phyloP scores from a whole-genome alignment of 208 protist species.

The Crithidia expoeki region DNA sequence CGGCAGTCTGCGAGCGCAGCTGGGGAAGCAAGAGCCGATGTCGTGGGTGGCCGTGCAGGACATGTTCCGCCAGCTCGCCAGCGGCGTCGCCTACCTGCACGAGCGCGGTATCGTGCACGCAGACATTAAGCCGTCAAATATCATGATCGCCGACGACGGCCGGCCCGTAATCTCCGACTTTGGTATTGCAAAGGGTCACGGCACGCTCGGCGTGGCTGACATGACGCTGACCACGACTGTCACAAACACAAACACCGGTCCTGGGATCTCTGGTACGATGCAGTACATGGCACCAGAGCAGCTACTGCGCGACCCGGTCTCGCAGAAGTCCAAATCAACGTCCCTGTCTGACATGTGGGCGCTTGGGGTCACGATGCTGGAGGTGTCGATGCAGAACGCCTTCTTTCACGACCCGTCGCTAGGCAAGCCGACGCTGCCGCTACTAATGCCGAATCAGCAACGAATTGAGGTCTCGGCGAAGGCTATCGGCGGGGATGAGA shows the following conservation, averaged over 20 bases:
- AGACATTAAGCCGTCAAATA: conserved; percentile 80
- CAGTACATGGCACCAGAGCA: conserved; percentile 77
- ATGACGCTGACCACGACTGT: conserved; percentile 45
- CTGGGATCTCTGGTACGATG: conserved; percentile 37
- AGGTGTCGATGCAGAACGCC: conserved; percentile 62
- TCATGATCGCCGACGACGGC: conserved; percentile 70
- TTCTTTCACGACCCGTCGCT: conserved; percentile 42
- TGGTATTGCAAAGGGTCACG: conserved; percentile 68
- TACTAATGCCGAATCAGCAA: conserved; percentile 32
- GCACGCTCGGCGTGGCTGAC: conserved; percentile 40
- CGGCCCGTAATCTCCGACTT: conserved; percentile 82
- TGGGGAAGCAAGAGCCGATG: conserved; percentile 47
- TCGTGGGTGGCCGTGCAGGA: conserved; percentile 60
- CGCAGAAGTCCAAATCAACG: conserved; percentile 27
- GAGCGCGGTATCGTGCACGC: conserved; percentile 77
- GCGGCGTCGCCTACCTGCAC: conserved; percentile 73
- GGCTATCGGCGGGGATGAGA: conserved; percentile 61
- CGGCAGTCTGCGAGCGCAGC: conserved; percentile 44
- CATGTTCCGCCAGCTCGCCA: conserved; percentile 67
- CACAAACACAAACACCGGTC: conserved; percentile 26
- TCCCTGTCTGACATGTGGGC: conserved; percentile 65
- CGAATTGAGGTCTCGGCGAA: conserved; percentile 48
- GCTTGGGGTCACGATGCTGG: conserved; percentile 60
- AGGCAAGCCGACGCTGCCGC: conserved; percentile 38
- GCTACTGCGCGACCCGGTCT: conserved; percentile 31